phyloP scores from a whole-genome alignment of 2,329 filamentous ascomycete species.

The Colletotrichum sp. region DNA sequence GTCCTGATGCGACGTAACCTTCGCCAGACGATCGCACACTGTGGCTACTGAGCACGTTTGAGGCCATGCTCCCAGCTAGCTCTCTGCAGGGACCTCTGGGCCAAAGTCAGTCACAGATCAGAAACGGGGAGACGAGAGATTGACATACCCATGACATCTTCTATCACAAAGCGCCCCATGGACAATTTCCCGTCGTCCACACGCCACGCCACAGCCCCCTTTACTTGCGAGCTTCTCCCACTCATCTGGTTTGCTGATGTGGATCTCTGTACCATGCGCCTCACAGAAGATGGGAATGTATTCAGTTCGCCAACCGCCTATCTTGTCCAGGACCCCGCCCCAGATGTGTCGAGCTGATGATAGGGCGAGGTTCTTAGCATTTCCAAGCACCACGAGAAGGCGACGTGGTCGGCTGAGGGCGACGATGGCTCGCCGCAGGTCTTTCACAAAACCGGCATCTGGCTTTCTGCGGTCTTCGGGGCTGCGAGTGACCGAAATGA shows the following conservation, averaged over 20 bases:
- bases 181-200: neutral
- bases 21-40: neutral
- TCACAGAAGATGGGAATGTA: constrained; percentile 68
- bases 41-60: neutral
- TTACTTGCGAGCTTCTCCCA: constrained; percentile 44
- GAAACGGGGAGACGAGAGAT: neutral
- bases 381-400: constrained; percentile 87
- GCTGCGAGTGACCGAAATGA: constrained; percentile 82
- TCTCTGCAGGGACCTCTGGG: neutral
- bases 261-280: constrained; percentile 58
- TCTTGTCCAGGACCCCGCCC: constrained; percentile 50
- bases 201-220: neutral
- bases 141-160: neutral
- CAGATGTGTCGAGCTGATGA: constrained; percentile 44
- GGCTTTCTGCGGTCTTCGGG: constrained; percentile 47
- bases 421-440: constrained; percentile 63
- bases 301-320: constrained; percentile 38
- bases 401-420: constrained; percentile 72
- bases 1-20: neutral
- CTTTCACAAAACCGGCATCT: constrained; percentile 74
- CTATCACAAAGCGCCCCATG: neutral
- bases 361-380: constrained; percentile 57
- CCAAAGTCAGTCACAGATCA: neutral
- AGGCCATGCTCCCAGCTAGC: neutral
- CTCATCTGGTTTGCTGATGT: constrained; percentile 56